Base-by-base conservation (phyloP, 2,329 filamentous ascomycete genomes). In the Ascomycota sp. region DNA sequence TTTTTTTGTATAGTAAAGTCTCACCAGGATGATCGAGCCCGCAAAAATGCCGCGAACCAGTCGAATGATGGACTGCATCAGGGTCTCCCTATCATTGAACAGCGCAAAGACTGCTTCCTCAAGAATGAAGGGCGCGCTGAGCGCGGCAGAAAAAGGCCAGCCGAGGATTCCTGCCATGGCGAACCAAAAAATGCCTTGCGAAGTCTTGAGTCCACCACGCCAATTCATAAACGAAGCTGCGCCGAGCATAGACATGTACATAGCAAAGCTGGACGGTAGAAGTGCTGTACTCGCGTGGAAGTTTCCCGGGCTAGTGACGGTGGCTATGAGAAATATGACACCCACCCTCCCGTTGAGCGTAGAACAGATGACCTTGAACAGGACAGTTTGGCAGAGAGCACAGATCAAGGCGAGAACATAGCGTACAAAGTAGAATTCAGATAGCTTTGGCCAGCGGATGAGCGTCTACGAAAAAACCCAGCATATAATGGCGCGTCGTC, bases 181-280 rank as follows among this genome's bases (percentile, higher is more conserved):
- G 45, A 95, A 92, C 75, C 81, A 94, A 52, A 80, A 76, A 36
- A 98, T 82, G 23, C 81, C 89, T 45, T 71, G 65, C 0, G 79
- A 74, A 0, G 81, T 92, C 49, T 75, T 80, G 27, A 83, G 57
- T 0, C 81, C 79, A 13, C 74, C 75, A 23, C 67, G 68, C 75
- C 80, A 89, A 52, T 93, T 80, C 68, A 98, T 77, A 51, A 95
- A 98, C 1, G 81, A 72, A 2, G 83, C 69, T 32, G 83, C 69
- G 8, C 85, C 89, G 7, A 95, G 59, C 64, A 89, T 89, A 10
- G 71, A 74, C 35, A 74, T 79, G 49, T 91, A 94, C 89, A 98
- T 98, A 45, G 89, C 78, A 46, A 98, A 98, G 50, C 78, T 93
- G 7, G 85, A 93, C 0, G 89, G 89, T 5, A 98, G 60, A 45